A percentile compares a stretch with the other conserved stretches of the same genome.
Evolutionary conservation across 768 basidiomycete genomes (phyloP).

Genomic region (Leccinum boreale): DNA sequence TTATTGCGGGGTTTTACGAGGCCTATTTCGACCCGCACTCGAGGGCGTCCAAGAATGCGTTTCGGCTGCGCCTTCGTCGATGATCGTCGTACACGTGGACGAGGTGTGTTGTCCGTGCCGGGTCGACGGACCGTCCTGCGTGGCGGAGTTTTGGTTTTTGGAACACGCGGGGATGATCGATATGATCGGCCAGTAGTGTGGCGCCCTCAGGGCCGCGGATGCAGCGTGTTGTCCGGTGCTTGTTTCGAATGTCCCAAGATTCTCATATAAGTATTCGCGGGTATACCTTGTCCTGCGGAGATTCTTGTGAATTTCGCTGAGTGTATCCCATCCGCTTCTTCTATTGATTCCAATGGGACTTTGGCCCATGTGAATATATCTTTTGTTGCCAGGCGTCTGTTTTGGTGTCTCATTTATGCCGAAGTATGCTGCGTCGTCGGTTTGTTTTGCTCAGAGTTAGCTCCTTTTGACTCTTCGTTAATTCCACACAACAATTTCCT

Average conservation of each 20-base stretch:
- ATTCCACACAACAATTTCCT: too few species aligned
- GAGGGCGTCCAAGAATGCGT: conserved; percentile 75
- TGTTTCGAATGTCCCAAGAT: too few species aligned
- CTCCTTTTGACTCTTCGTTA: too few species aligned
- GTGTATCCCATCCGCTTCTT: not conserved
- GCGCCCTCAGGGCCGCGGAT: not conserved
- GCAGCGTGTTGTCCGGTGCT: not conserved
- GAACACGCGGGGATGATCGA: not conserved
- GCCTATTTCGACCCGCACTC: conserved; percentile 70
- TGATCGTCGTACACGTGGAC: conserved; percentile 17
- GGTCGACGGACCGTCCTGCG: not conserved
- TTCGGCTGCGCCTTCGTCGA: conserved; percentile 69
- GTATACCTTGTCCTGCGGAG: not conserved
- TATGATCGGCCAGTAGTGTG: not conserved
- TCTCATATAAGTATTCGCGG: not conserved
- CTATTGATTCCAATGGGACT: too few species aligned
- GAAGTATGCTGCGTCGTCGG: too few species aligned
- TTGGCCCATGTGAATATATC: too few species aligned
- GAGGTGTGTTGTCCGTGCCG: not conserved
- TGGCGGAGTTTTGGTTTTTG: not conserved
- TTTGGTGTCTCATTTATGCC: too few species aligned
- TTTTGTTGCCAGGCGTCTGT: too few species aligned
- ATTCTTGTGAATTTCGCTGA: not conserved
- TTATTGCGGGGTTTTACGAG: conserved; percentile 78
- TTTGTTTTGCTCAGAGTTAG: too few species aligned